Evolutionary conservation across 805 yeast genomes (phyloP), one percentile per base, ranked within the genome.

Genomic region (Hyphopichia homilentoma): DNA sequence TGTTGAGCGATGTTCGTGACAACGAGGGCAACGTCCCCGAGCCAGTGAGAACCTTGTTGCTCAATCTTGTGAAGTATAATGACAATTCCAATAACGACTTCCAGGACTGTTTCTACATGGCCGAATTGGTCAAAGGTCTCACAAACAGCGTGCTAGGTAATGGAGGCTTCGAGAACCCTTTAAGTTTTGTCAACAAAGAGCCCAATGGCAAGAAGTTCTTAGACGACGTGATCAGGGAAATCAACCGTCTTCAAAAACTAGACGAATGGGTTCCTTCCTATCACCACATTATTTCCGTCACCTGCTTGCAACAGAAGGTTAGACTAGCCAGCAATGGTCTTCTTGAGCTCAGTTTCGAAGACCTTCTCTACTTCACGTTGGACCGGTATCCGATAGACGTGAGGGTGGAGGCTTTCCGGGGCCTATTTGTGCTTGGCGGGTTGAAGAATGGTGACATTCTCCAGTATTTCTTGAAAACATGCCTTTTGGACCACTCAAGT

Each of bases 221-320:
- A 7, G 40, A 40, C 7, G 48, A 42, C n/a, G 69, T 59, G 4
- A 32, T 80, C 6, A 68, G 71, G 5, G 97, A 89, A 49, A 65
- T 93, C 28, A 77, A 80, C 34, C 70, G 97, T 37, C 72, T 79
- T 38, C 77, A 79, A 43, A 78, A 88, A 40, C 70, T 93, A 60
- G 97, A 90, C 48, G 79, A 75, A 26, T 87, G 94, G 94, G 68
- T 82, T 6, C 90, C 96, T 1, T 81, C 95, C 0, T 77, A 74
- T 40, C 81, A 77, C 32, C 53, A 71, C 36, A 40, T 69, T 22
- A 62, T 84, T 24, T 69, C 88, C 12, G 57, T 66, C 17, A 61
- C 75, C 4, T 75, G 88, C 18, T 44, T 88, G 15, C 56, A 60
- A 24, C 80, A 76, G 41, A 84, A 81, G 41, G 68, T 84, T 25